Evolutionary conservation across 1,284 basidiomycete genomes (phyloP), one percentile per base, ranked within the genome.

Genomic region (Puccinia novopanici): DNA sequence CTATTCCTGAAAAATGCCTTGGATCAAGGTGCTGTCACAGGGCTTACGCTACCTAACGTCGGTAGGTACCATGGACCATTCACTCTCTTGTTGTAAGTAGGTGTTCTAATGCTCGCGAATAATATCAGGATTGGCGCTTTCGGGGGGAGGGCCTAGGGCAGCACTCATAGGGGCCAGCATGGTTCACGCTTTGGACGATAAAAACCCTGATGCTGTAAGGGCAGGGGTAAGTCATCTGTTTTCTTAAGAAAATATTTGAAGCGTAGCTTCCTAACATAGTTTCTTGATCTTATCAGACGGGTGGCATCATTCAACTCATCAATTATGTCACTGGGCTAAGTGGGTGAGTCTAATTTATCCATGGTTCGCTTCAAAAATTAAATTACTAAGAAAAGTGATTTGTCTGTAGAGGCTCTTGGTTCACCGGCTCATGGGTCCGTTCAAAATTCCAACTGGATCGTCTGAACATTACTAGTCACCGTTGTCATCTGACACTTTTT

Each of bases 401-500:
- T 72, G 17, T 61, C 27, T 19, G 8, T 9, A 79, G 76, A 24
- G 76, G 76, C 5, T 70, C 76, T 37, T 79, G 76, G 76, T 79
- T 79, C 48, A 79, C 76, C 17, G 76, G 76, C 34, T 79, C 76
- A 27, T 79, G 76, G 76, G 75, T 77, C 0, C 61, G 61, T 42
- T 50, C 45, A 27, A 61, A 55, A 30, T n/a, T 6, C 30, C 27
- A 2, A 19, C 12, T 59, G n/a, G n/a, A 67, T 40, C 40, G 37
- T 10, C 13, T 65, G n/a, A 65, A 65, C 0, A 55, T 24, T n/a
- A 19, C 52, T 22, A 37, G 8, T n/a, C 9, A 22, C 37, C 19
- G 22, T 13, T 13, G 5, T 50, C 45, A 70, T 50, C 30, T 30
- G 10, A 52, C 45, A 27, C 0, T 27, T 42, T 57, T 30, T 12